Evolutionary conservation across 768 basidiomycete genomes (phyloP), one percentile per base, ranked within the genome.

Genomic region (Leccinum truebloodii): DNA sequence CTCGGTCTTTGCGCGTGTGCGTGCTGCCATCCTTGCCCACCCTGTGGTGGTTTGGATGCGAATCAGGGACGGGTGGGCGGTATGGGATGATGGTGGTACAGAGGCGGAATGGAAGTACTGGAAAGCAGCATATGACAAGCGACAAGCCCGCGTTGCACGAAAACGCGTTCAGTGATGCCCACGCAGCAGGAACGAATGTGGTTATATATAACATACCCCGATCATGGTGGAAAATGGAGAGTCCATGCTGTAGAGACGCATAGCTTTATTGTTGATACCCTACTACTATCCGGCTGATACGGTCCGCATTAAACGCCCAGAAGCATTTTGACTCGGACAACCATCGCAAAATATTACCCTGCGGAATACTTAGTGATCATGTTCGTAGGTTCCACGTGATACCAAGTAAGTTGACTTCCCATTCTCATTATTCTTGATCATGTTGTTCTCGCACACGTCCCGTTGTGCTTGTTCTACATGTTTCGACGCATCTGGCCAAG

Each of bases 71-170:
- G 90, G 92, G 6, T 94, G 92, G 92, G 82, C 79, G 12, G 77
- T 92, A 1, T 94, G 90, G 88, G 66, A 77, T 4, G 92, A 94
- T 70, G 88, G 87, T n/a, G 92, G 92, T 3, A 79, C 82, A 26
- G 89, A 89, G 69, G 76, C 67, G 22, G 90, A 90, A 63, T 94
- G 90, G 88, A 67, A 72, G 59, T 71, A 73, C 28, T 94, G 92
- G 92, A 81, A 81, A 62, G 65, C 65, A 18, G 77, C 79, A 66
- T 89, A 87, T 82, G 82, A 85, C 48, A 77, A 71, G 55, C 77
- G 69, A 58, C 71, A 50, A 44, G 49, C 59, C 18, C 66, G 50
- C 52, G 63, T 59, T 65, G 59, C 13, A 57, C 58, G 50, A 35
- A 73, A 65, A 41, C 73, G 65, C 3, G 30, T 9, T 18, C 10